Evolutionary conservation across 78 protist species (phyloP).

Genomic region (Dictyostelium purpureum): DNA sequence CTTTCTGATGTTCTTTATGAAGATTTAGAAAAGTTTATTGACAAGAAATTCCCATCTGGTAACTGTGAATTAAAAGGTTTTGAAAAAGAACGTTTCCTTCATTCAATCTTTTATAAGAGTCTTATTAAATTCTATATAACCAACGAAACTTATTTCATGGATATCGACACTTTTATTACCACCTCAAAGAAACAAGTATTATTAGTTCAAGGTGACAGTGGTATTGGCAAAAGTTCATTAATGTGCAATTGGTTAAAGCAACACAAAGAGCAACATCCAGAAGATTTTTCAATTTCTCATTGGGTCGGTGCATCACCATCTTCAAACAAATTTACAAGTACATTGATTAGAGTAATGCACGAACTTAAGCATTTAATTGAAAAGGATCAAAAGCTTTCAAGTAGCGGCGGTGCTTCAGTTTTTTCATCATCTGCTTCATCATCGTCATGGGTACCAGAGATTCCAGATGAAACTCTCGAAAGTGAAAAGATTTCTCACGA

Average conservation of each 20-base stretch:
- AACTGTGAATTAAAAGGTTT: background rate
- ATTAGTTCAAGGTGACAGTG: slow-evolving; percentile 68
- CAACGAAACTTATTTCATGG: slow-evolving; percentile 38
- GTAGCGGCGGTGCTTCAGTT: background rate
- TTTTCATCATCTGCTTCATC: background rate
- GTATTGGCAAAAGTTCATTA: slow-evolving; percentile 48
- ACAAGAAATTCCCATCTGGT: slow-evolving; percentile 64
- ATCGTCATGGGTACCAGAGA: slow-evolving; percentile 52
- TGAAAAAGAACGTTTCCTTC: slow-evolving; percentile 79
- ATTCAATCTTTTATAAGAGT: slow-evolving; percentile 24
- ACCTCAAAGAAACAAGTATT: background rate
- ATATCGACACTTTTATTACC: slow-evolving; percentile 50
- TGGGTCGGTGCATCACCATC: slow-evolving; percentile 78
- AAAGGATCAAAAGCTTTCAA: background rate
- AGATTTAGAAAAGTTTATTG: slow-evolving; percentile 61
- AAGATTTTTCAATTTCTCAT: slow-evolving; percentile 41
- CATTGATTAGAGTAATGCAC: slow-evolving; percentile 59
- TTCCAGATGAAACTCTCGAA: slow-evolving; percentile 26
- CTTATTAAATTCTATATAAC: slow-evolving; percentile 32
- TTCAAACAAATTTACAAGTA: slow-evolving; percentile 28
- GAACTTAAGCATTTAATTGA: slow-evolving; percentile 46
- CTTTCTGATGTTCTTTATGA: slow-evolving; percentile 72
- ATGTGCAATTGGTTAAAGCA: slow-evolving; percentile 73
- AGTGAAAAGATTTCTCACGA: slow-evolving; percentile 41
- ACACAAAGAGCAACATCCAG: slow-evolving; percentile 83